A percentile compares a stretch with the other conserved stretches of the same genome.
These are phyloP conservation scores for Bacidia gigantensis DNA, from an alignment of 495 filamentous ascomycete species.

Conservation along the genomic window DNA sequence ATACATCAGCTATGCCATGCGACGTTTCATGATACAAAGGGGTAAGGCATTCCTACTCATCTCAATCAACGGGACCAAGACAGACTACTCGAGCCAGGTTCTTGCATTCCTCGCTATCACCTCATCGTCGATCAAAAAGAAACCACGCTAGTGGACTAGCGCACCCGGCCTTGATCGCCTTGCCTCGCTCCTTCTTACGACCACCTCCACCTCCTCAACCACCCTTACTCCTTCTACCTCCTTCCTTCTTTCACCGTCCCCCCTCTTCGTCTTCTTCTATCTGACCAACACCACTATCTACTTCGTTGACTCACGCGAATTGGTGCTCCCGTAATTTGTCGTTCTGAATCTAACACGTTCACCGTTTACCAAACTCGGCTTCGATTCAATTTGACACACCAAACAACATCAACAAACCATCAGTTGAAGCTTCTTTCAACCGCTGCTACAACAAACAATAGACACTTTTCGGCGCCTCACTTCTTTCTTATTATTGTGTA, in stretches of 20 bases:
- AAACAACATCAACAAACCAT: not conserved
- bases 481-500: not conserved
- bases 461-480: too few relatives aligned
- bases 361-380: not conserved
- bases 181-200: constrained; percentile 27
- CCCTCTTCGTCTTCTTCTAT: too few relatives aligned
- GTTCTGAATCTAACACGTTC: too few relatives aligned
- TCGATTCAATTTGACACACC: not conserved
- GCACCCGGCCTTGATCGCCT: not conserved
- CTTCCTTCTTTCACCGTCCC: not conserved
- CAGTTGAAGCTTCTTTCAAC: not conserved
- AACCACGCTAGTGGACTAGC: not conserved
- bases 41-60: too few relatives aligned
- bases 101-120: not conserved
- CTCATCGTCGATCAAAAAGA: too few relatives aligned
- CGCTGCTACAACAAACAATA: constrained; percentile 24
- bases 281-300: not conserved
- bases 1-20: too few relatives aligned
- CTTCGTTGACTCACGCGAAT: not conserved
- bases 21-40: too few relatives aligned
- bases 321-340: too few relatives aligned
- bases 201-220: constrained; percentile 31
- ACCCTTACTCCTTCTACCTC: constrained; percentile 16
- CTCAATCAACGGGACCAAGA: too few relatives aligned
- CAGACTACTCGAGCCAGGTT: too few relatives aligned